Percentiles rank a stretch among this genome's conserved stretches.
phyloP scores from a whole-genome alignment of 2,329 filamentous ascomycete genomes.

The Neoascochyta sp. region DNA sequence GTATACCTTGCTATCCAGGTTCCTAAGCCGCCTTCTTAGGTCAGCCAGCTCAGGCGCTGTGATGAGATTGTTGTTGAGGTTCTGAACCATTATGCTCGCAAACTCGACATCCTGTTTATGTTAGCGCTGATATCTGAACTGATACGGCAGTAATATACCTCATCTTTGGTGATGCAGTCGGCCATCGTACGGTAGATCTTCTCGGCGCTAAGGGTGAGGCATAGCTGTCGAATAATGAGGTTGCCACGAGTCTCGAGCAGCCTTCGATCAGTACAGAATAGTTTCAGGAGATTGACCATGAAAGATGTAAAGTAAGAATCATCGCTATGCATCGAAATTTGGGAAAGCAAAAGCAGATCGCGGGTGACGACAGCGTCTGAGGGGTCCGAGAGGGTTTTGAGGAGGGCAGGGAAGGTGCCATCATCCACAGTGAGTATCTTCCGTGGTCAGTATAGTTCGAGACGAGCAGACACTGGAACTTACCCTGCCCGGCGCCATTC shows the following conservation, averaged over 20 bases:
- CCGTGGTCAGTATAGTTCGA: slow-evolving; percentile 6
- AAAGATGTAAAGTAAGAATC: slow-evolving; percentile 97
- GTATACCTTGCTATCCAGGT: slow-evolving; percentile 69
- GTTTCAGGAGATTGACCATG: slow-evolving; percentile 92
- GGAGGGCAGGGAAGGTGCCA: slow-evolving; percentile 88
- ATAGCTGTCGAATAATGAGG: slow-evolving; percentile 92
- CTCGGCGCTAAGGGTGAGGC: slow-evolving; percentile 87
- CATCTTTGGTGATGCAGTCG: slow-evolving; percentile 95
- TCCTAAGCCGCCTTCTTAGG: slow-evolving; percentile 81
- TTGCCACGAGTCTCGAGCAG: slow-evolving; percentile 91
- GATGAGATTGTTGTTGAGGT: slow-evolving; percentile 97
- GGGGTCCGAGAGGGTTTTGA: slow-evolving; percentile 94
- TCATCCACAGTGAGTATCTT: slow-evolving; percentile 82
- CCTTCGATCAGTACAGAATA: slow-evolving; percentile 91
- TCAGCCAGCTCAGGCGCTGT: slow-evolving; percentile 93
- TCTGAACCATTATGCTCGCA: slow-evolving; percentile 99
- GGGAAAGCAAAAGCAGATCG: slow-evolving; percentile 86
- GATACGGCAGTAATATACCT: slow-evolving; percentile 41
- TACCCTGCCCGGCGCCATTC: slow-evolving; percentile 89
- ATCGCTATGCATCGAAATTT: slow-evolving; percentile 94
- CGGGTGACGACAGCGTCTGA: slow-evolving; percentile 94
- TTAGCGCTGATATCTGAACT: slow-evolving; percentile 4
- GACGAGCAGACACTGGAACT: slow-evolving; percentile 2
- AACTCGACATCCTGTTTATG: slow-evolving; percentile 75
- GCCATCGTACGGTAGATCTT: slow-evolving; percentile 93